Evolutionary conservation across 768 basidiomycete species (phyloP), one percentile per base, ranked within the genome.

Genomic region (Naganishia vaughanmartiniae): DNA sequence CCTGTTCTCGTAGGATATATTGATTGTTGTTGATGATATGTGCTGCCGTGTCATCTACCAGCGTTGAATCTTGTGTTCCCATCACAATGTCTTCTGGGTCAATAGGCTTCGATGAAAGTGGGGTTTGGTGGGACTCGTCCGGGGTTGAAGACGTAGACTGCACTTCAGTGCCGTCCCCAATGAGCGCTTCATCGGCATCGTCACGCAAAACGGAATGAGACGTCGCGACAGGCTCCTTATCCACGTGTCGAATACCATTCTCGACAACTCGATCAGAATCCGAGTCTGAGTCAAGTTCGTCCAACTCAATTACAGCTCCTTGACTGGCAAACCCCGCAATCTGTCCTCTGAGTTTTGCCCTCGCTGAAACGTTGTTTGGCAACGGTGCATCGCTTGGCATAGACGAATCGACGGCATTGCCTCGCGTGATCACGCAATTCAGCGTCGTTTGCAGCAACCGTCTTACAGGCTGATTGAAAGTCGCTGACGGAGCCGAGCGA

Each of bases 291-390:
- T 57, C 65, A 26, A 66, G 15, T 17, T 46, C 30, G 11, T 66
- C 58, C 39, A 55, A 19, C 15, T 71, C 70, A 21, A 58, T 69
- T 75, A 30, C 54, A 82, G 83, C 83, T 84, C 46, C 86, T 42
- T 76, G 77, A 73, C 87, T 83, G 14, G 87, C 84, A 81, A 88
- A 90, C 14, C 80, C 84, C 54, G 81, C 83, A 69, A 91, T 75
- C 63, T 79, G 84, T 63, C 80, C 83, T 67, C 85, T 83, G 65
- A 90, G 79, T 36, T 65, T 67, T 39, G 70, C 76, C 82, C 70
- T 81, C 7, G 60, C 36, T 2, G 60, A 63, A 45, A 26, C 14
- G 31, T 24, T 63, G 39, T 15, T 26, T 15, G 36, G 24, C 21
- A 4, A 21, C 34, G 57, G 6, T 5, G 15, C 33, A 9, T 10